These are phyloP conservation scores for Grifola frondosa DNA, from an alignment of 1,284 basidiomycete genomes.

Conservation along the genomic window DNA sequence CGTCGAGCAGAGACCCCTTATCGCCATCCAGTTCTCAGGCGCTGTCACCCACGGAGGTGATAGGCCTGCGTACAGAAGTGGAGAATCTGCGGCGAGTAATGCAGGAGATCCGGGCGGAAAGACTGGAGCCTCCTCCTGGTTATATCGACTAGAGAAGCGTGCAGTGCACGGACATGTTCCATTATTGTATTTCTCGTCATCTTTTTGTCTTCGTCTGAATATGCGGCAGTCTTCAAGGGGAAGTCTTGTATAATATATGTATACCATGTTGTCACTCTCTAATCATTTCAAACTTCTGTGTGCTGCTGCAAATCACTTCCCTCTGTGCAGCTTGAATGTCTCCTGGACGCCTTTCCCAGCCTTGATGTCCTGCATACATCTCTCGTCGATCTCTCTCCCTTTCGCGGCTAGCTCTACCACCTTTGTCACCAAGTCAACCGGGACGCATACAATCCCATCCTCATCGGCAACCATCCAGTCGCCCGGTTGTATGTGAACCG, in stretches of 20 bases:
- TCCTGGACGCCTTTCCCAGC: constrained; percentile 73
- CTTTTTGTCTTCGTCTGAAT: too few species aligned
- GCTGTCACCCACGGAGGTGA: constrained; percentile 23
- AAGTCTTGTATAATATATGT: too few species aligned
- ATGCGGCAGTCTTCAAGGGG: too few species aligned
- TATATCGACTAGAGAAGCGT: constrained; percentile 15
- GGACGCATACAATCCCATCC: constrained; percentile 89
- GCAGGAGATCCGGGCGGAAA: constrained; percentile 23
- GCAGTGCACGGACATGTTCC: too few species aligned
- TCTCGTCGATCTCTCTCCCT: constrained; percentile 68
- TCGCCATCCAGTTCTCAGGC: constrained; percentile 9
- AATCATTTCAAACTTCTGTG: too few species aligned
- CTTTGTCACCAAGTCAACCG: constrained; percentile 51
- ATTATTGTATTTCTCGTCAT: too few species aligned
- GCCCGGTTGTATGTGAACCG: constrained; percentile 68
- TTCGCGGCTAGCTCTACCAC: constrained; percentile 63
- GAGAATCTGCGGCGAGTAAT: constrained; percentile 28
- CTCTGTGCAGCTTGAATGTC: constrained; percentile 78
- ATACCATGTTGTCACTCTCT: too few species aligned
- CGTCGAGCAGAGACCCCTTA: constrained; percentile 23
- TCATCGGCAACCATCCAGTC: constrained; percentile 87
- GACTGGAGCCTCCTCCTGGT: constrained; percentile 24
- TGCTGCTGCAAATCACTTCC: constrained; percentile 38
- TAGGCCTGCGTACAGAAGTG: constrained; percentile 24
- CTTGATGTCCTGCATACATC: constrained; percentile 76